phyloP scores from a whole-genome alignment of 164 flowering plant genomes.

The Piper longum region DNA sequence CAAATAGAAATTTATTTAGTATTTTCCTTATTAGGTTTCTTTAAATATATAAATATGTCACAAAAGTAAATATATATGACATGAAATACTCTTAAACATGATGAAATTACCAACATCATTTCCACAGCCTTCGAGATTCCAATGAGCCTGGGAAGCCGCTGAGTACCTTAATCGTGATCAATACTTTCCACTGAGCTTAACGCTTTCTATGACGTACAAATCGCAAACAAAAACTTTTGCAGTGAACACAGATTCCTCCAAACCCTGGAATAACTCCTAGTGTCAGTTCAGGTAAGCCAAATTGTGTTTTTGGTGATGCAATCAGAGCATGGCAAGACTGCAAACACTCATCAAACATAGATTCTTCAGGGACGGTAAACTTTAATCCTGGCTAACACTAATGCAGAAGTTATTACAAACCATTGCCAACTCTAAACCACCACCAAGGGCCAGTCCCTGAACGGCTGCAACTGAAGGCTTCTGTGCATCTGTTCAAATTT shows the following conservation, averaged over 20 bases:
- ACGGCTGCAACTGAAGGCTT: constrained; percentile 91
- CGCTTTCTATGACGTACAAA: background rate
- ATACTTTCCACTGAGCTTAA: constrained; percentile 1
- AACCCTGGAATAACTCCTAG: constrained; percentile 88
- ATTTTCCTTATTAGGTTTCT: too few species aligned
- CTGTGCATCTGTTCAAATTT: constrained; percentile 53
- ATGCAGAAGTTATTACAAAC: constrained; percentile 27
- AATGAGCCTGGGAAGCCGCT: constrained; percentile 90
- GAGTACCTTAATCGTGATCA: constrained; percentile 54
- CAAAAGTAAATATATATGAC: too few species aligned
- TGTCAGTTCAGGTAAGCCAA: constrained; percentile 85
- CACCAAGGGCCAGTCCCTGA: constrained; percentile 94
- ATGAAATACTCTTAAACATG: background rate
- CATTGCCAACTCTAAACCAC: constrained; percentile 86
- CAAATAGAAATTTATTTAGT: too few species aligned
- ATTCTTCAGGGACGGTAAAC: background rate
- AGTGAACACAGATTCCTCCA: constrained; percentile 47
- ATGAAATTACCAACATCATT: constrained; percentile 63
- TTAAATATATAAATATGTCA: too few species aligned
- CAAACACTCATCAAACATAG: constrained; percentile 1
- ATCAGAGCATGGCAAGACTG: constrained; percentile 94
- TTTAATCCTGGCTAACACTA: background rate
- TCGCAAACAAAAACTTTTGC: background rate
- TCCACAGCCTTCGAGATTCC: constrained; percentile 79
- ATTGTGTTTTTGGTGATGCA: constrained; percentile 60